Conservation (phyloP, 2,329 filamentous ascomycete genomes). For the Ophiostoma sp. region DNA sequence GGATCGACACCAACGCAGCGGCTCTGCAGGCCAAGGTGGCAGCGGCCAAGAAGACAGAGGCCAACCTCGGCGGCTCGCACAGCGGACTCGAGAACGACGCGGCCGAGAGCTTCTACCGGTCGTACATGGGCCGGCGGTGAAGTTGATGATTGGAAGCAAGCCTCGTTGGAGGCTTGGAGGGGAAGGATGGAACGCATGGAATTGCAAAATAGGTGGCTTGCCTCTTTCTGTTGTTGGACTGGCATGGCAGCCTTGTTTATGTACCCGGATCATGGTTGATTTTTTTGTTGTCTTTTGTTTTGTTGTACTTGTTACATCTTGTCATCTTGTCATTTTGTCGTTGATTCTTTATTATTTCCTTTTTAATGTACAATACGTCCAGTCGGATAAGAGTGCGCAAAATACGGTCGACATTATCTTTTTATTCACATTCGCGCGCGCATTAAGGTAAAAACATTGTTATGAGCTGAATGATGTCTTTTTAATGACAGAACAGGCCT, state of each 20-base stretch:
- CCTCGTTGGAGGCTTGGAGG: neutral
- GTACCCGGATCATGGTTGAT: constrained; percentile 4
- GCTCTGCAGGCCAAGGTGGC: constrained; percentile 79
- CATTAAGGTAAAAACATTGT: neutral
- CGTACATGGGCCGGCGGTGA: constrained; percentile 75
- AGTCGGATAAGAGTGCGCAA: neutral
- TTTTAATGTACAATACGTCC: neutral
- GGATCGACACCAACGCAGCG: constrained; percentile 84
- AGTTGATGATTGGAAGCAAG: neutral
- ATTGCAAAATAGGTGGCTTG: constrained; percentile 4
- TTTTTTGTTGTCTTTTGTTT: constrained; percentile 1
- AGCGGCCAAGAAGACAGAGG: constrained; percentile 77
- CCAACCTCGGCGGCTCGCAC: constrained; percentile 58
- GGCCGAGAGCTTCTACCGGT: constrained; percentile 87
- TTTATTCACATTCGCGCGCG: neutral
- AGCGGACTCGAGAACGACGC: constrained; percentile 66
- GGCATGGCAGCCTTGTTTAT: neutral
- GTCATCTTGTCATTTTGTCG: neutral
- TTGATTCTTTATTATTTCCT: neutral
- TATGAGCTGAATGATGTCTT: neutral
- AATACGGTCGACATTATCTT: neutral
- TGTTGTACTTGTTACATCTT: neutral
- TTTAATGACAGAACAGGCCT: neutral
- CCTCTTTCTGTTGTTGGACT: neutral
- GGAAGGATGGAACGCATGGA: neutral